Percentiles rank a stretch among this genome's conserved stretches.
These are phyloP conservation scores for Brassica nigra DNA, from an alignment of 345 rosid genomes.

Conservation along the genomic window DNA sequence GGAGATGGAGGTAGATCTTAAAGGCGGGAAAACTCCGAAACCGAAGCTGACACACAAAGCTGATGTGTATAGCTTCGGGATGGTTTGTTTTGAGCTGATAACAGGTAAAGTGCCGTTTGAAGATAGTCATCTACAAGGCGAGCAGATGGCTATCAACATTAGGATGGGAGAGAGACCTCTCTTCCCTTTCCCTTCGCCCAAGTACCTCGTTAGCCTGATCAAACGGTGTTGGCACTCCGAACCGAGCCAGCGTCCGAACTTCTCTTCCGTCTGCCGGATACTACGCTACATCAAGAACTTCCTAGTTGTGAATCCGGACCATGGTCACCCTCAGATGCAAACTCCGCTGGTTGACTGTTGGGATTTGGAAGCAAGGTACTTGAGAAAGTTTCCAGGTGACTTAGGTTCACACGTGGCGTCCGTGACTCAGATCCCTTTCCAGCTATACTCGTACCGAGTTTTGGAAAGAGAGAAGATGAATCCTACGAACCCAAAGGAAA, in stretches of 20 bases:
- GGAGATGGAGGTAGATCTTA: conserved; percentile 50
- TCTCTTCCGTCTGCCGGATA: conserved; percentile 73
- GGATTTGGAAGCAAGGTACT: conserved; percentile 66
- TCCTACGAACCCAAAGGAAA: conserved; percentile 36
- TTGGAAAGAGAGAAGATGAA: conserved; percentile 58
- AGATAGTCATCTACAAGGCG: conserved; percentile 88
- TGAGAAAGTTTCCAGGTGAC: conserved; percentile 48
- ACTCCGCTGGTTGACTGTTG: conserved; percentile 61
- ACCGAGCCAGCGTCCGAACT: conserved; percentile 69
- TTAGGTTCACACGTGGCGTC: conserved; percentile 31
- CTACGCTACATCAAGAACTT: conserved; percentile 82
- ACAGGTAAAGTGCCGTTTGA: conserved; percentile 89
- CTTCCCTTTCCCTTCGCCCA: conserved; percentile 71
- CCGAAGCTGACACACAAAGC: conserved; percentile 67
- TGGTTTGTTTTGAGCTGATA: conserved; percentile 80
- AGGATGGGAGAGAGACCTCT: conserved; percentile 88
- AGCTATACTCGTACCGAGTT: conserved; percentile 67
- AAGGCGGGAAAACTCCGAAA: conserved; percentile 25
- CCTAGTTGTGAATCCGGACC: conserved; percentile 62
- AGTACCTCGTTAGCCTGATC: conserved; percentile 69
- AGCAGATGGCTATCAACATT: conserved; percentile 62
- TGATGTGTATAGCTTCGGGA: conserved; percentile 89
- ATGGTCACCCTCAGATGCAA: conserved; percentile 58
- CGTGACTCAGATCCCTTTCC: conserved; percentile 68
- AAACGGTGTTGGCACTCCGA: conserved; percentile 80